phyloP scores from a whole-genome alignment of 768 basidiomycete species.

The Tylopilus intermedius region DNA sequence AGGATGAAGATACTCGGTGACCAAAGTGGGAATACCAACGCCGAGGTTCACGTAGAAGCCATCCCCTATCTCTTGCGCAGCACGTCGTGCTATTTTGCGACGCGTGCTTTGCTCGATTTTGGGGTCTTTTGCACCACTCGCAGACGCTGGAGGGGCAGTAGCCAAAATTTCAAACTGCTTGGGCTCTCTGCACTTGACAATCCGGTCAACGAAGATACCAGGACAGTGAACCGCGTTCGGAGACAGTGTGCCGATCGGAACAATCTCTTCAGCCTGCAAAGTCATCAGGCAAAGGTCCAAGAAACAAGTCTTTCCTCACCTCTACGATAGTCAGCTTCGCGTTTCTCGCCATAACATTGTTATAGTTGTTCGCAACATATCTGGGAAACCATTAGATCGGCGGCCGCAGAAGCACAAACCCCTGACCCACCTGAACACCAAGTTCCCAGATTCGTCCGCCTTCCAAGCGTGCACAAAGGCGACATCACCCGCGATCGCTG shows the following conservation, averaged over 20 bases:
- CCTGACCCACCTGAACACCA: slow-evolving; percentile 69
- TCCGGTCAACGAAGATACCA: slow-evolving; percentile 79
- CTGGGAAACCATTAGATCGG: slow-evolving; percentile 32
- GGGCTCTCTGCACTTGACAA: slow-evolving; percentile 67
- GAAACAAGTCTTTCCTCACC: slow-evolving; percentile 34
- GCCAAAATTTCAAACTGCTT: slow-evolving; percentile 74
- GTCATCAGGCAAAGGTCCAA: background rate
- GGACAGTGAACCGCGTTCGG: slow-evolving; percentile 80
- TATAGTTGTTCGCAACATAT: slow-evolving; percentile 83
- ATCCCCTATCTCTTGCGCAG: slow-evolving; percentile 82
- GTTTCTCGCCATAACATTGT: slow-evolving; percentile 77
- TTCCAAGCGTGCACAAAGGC: slow-evolving; percentile 88
- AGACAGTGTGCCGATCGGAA: slow-evolving; percentile 71
- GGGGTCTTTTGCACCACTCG: slow-evolving; percentile 38
- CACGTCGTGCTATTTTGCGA: slow-evolving; percentile 73
- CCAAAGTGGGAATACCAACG: slow-evolving; percentile 87
- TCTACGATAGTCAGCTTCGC: slow-evolving; percentile 87
- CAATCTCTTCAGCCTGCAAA: slow-evolving; percentile 78
- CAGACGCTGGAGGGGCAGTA: slow-evolving; percentile 44
- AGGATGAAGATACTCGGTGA: slow-evolving; percentile 66
- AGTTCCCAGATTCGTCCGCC: slow-evolving; percentile 83
- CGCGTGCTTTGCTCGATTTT: slow-evolving; percentile 50
- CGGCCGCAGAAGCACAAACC: background rate
- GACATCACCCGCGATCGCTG: slow-evolving; percentile 70
- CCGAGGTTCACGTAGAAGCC: slow-evolving; percentile 84